Conservation (phyloP, 768 basidiomycete genomes). For the Candolleomyces efflorescens region DNA sequence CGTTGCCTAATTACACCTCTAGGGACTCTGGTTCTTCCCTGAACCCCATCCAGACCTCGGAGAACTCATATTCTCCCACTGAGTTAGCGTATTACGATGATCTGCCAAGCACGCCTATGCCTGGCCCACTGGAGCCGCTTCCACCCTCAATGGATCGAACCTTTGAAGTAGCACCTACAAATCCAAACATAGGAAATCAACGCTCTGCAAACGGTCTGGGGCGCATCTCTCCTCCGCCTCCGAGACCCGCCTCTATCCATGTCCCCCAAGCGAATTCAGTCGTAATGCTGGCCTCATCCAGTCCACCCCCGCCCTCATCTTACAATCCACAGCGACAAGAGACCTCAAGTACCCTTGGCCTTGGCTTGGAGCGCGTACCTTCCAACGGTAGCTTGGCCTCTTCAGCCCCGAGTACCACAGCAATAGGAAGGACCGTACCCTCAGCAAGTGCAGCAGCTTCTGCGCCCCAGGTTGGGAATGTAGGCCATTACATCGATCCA, state of each 20-base stretch:
- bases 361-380: not conserved
- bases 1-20: not conserved
- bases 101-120: not conserved
- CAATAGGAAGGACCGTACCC: not conserved
- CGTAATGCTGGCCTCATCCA: not conserved
- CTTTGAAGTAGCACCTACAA: not conserved
- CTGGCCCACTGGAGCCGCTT: not conserved
- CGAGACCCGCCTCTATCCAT: too few species aligned
- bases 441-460: not conserved
- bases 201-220: not conserved
- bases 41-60: not conserved
- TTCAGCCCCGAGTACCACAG: not conserved
- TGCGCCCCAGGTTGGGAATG: conserved; percentile 19
- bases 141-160: not conserved
- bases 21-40: too few species aligned
- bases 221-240: not conserved
- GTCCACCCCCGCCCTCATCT: not conserved
- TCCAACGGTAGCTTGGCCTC: not conserved
- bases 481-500: conserved; percentile 52
- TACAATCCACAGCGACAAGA: not conserved
- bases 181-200: too few species aligned
- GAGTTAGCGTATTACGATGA: conserved; percentile 11
- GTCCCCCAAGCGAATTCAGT: too few species aligned
- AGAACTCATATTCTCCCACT: conserved; percentile 5
- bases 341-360: too few species aligned